phyloP scores from a whole-genome alignment of 139 green algal genomes.

The Micractinium conductrix region DNA sequence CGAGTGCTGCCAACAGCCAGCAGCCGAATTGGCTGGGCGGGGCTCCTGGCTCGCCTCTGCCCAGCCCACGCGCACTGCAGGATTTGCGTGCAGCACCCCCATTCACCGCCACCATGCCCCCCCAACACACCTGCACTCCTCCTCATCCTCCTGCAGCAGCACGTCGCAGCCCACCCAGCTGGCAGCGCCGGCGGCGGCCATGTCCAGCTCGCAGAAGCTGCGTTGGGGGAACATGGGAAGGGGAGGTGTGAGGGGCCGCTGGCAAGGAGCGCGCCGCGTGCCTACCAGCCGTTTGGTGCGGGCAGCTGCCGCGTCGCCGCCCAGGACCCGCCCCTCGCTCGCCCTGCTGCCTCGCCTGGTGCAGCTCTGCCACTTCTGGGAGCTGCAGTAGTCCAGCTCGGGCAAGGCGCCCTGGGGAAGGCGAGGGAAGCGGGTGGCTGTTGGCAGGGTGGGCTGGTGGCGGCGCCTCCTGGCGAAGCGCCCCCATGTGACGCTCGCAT shows the following conservation, averaged over 20 bases:
- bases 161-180: slow-evolving; percentile 15
- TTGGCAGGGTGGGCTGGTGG: neutral
- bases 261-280: neutral
- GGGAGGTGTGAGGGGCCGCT: no score
- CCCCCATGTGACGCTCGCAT: no score
- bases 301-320: neutral
- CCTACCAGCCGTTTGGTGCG: neutral
- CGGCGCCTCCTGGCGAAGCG: neutral
- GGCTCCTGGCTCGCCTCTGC: neutral
- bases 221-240: neutral
- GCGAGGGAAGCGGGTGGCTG: neutral
- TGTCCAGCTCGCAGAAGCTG: slow-evolving; percentile 27
- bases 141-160: neutral
- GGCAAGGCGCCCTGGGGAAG: slow-evolving; percentile 3
- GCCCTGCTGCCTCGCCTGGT: slow-evolving; percentile 10
- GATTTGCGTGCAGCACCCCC: no score
- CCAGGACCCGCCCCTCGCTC: neutral
- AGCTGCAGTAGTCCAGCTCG: neutral
- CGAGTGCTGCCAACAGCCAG: no score
- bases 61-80: no score
- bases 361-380: slow-evolving; percentile 3
- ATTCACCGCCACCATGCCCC: neutral
- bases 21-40: neutral
- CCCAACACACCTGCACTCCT: slow-evolving; percentile 13
- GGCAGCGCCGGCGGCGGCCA: neutral